phyloP scores from a whole-genome alignment of 2,329 filamentous ascomycete species.

The Coniosporium tulheliwenetii region DNA sequence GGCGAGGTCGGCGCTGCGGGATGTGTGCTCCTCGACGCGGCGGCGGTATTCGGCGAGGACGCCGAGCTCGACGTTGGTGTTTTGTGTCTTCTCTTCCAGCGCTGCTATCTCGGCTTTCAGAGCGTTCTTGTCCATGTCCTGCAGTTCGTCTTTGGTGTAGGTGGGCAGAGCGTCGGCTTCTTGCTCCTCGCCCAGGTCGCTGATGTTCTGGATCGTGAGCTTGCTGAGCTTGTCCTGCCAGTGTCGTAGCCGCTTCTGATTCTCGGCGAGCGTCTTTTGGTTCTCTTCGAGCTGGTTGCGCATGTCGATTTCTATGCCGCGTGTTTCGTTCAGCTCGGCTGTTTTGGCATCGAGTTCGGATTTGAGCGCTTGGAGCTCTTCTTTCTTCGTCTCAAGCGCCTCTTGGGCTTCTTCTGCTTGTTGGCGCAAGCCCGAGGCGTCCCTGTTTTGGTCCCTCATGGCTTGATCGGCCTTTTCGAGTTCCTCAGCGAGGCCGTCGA shows the following conservation, averaged over 20 bases:
- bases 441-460: slow-evolving; percentile 59
- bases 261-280: slow-evolving; percentile 74
- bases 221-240: slow-evolving; percentile 86
- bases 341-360: slow-evolving; percentile 75
- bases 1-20: slow-evolving; percentile 70
- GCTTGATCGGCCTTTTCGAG: slow-evolving; percentile 66
- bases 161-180: slow-evolving; percentile 50
- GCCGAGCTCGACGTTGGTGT: slow-evolving; percentile 71
- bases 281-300: slow-evolving; percentile 95
- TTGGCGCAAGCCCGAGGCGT: slow-evolving; percentile 55
- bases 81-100: slow-evolving; percentile 64
- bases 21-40: slow-evolving; percentile 66
- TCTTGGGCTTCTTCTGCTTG: slow-evolving; percentile 71
- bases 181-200: slow-evolving; percentile 39
- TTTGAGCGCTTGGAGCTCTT: slow-evolving; percentile 66
- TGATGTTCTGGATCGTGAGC: slow-evolving; percentile 52
- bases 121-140: slow-evolving; percentile 45
- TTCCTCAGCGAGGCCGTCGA: slow-evolving; percentile 55
- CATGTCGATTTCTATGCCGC: slow-evolving; percentile 92
- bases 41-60: slow-evolving; percentile 83
- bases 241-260: slow-evolving; percentile 67
- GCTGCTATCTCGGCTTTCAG: slow-evolving; percentile 50
- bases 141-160: slow-evolving; percentile 58
- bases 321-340: slow-evolving; percentile 71
- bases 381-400: slow-evolving; percentile 61